Evolutionary conservation across 2,329 filamentous ascomycete species (phyloP).

Genomic region (Fusarium sp.): DNA sequence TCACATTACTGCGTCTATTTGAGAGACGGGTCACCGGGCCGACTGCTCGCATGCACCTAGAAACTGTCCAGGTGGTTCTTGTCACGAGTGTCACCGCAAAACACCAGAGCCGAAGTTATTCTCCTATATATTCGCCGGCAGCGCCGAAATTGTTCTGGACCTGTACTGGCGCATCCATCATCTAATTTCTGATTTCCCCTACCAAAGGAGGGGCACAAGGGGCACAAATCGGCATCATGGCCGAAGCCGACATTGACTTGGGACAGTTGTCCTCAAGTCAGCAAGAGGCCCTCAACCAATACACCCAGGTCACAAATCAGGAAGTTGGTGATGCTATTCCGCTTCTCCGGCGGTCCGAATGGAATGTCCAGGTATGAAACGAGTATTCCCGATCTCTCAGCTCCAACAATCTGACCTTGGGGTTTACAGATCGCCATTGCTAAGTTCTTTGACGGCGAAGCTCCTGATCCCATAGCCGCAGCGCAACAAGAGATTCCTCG

Average conservation of each 20-base stretch:
- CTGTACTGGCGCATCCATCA: background rate
- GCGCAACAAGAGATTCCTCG: conserved; percentile 70
- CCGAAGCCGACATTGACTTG: conserved; percentile 58
- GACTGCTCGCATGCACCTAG: background rate
- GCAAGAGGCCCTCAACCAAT: conserved; percentile 85
- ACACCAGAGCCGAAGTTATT: conserved; percentile 2
- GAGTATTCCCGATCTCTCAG: background rate
- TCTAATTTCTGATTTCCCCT: background rate
- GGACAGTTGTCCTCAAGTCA: conserved; percentile 77
- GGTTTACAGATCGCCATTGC: conserved; percentile 82
- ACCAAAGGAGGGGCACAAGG: background rate
- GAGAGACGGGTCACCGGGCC: background rate
- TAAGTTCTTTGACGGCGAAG: conserved; percentile 97
- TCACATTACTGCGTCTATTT: background rate
- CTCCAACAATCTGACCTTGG: conserved; percentile 6
- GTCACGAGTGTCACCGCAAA: conserved; percentile 27
- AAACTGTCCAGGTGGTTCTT: conserved; percentile 12
- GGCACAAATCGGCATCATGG: conserved; percentile 42
- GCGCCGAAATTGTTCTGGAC: background rate
- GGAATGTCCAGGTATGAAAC: conserved; percentile 84
- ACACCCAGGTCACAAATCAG: conserved; percentile 86
- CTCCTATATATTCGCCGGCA: background rate
- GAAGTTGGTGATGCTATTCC: conserved; percentile 77
- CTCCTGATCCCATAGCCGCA: conserved; percentile 80
- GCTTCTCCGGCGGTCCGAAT: conserved; percentile 84